Percentiles rank a stretch among this genome's conserved stretches.
Evolutionary conservation across 139 green algal species (phyloP).

Genomic region (Monoraphidium neglectum): DNA sequence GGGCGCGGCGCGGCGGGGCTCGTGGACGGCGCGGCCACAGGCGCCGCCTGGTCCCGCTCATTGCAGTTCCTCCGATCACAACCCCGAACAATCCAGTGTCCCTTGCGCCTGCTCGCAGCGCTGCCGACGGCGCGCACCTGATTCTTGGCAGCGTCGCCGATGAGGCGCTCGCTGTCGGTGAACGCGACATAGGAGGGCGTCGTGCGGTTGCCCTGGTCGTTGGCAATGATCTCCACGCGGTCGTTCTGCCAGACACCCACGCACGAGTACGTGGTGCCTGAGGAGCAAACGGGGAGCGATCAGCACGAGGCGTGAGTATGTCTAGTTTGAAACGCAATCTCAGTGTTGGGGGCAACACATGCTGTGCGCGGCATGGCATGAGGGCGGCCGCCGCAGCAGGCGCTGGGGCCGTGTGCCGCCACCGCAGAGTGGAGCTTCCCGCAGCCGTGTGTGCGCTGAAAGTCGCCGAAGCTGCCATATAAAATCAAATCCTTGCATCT

Average conservation of each 20-base stretch:
- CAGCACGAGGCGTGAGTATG: background rate
- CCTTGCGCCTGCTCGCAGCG: too few species aligned
- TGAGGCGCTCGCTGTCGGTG: conserved; percentile 96
- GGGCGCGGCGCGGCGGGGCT: too few species aligned
- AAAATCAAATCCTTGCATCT: too few species aligned
- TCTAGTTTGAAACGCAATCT: conserved; percentile 28
- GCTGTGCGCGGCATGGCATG: conserved; percentile 43
- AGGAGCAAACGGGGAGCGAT: background rate
- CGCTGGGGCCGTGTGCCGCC: background rate
- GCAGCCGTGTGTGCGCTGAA: too few species aligned
- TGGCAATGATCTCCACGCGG: conserved; percentile 93
- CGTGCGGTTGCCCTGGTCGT: conserved; percentile 94
- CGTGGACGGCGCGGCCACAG: too few species aligned
- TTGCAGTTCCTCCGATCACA: too few species aligned
- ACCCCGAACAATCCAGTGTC: too few species aligned
- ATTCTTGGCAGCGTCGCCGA: conserved; percentile 97
- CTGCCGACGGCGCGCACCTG: too few species aligned
- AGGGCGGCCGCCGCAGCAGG: background rate
- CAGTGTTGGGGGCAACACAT: conserved; percentile 95
- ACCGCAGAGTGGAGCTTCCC: too few species aligned
- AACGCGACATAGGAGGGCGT: conserved; percentile 97
- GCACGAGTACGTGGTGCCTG: conserved; percentile 8
- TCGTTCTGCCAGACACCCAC: conserved; percentile 93
- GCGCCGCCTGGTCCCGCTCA: too few species aligned
- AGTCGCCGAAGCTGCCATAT: too few species aligned